Percentiles rank a stretch among this genome's conserved stretches.
These are phyloP conservation scores for Leccinum arenicola DNA, from an alignment of 768 basidiomycete genomes.

Conservation along the genomic window DNA sequence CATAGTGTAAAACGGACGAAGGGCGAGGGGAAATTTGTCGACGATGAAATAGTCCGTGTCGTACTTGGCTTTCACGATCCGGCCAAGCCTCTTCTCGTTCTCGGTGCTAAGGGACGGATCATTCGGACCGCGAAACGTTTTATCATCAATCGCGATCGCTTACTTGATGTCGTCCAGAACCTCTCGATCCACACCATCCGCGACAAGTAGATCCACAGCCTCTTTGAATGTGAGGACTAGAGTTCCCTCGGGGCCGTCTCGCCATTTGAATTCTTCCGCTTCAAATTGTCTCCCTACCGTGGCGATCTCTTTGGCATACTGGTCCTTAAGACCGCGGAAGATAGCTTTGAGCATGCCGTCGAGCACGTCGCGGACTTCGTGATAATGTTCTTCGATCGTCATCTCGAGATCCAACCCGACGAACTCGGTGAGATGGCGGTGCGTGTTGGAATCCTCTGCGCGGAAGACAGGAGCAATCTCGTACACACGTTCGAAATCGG, in stretches of 20 bases:
- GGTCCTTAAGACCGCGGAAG: conserved; percentile 78
- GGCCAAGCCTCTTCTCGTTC: conserved; percentile 91
- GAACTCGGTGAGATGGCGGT: conserved; percentile 98
- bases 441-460: conserved; percentile 95
- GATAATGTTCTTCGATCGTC: conserved; percentile 98
- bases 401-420: conserved; percentile 99
- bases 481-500: conserved; percentile 97
- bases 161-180: conserved; percentile 88
- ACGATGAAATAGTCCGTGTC: conserved; percentile 99
- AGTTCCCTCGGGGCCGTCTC: conserved; percentile 65
- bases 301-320: conserved; percentile 80
- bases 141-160: conserved; percentile 22
- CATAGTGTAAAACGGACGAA: conserved; percentile 99
- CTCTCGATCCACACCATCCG: conserved; percentile 78
- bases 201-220: conserved; percentile 82
- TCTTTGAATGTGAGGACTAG: conserved; percentile 82
- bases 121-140: neutral
- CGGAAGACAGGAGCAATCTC: conserved; percentile 97
- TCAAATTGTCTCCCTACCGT: conserved; percentile 84
- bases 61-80: conserved; percentile 88
- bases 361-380: conserved; percentile 92
- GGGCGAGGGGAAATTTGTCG: conserved; percentile 95
- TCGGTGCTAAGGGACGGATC: conserved; percentile 63
- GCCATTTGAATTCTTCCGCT: conserved; percentile 94
- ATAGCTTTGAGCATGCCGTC: conserved; percentile 84